Percentiles rank a stretch among this genome's conserved stretches.
Conservation (phyloP, 108 stramenopile genomes). For the Fragilaria crotonensis region DNA sequence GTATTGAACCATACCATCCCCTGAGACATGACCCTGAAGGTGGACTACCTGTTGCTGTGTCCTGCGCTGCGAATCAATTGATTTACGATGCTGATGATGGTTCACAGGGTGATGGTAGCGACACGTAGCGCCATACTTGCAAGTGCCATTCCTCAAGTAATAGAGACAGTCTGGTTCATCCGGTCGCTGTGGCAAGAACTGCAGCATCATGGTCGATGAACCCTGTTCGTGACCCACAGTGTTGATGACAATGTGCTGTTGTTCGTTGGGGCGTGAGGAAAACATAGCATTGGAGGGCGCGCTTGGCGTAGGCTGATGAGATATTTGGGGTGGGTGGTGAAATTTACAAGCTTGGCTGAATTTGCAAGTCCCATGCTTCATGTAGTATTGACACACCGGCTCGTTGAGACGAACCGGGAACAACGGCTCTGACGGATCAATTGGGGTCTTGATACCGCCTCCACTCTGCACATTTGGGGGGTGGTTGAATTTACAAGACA, state of each 20-base stretch:
- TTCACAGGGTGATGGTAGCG: slow-evolving; percentile 86
- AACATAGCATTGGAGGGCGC: not conserved
- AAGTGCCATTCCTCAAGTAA: slow-evolving; percentile 80
- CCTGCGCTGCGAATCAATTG: slow-evolving; percentile 3
- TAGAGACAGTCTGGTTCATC: slow-evolving; percentile 86
- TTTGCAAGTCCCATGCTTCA: slow-evolving; percentile 91
- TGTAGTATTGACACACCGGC: slow-evolving; percentile 82
- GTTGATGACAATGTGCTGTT: slow-evolving; percentile 6
- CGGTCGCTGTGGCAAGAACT: slow-evolving; percentile 70
- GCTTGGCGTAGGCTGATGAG: not conserved
- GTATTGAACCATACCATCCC: not conserved
- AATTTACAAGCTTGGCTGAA: slow-evolving; percentile 91
- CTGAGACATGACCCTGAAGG: not conserved
- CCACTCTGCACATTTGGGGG: slow-evolving; percentile 81
- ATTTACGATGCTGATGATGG: slow-evolving; percentile 14
- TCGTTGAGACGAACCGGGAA: slow-evolving; percentile 83
- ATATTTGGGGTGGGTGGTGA: slow-evolving; percentile 63
- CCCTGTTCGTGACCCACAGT: slow-evolving; percentile 8
- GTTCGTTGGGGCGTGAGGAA: not conserved
- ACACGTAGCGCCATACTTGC: slow-evolving; percentile 88
- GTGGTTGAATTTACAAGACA: slow-evolving; percentile 88
- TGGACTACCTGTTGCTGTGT: slow-evolving; percentile 4
- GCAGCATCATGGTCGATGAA: slow-evolving; percentile 17
- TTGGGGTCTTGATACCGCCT: slow-evolving; percentile 69
- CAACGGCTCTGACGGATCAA: slow-evolving; percentile 67